Base-by-base conservation (phyloP, 495 filamentous ascomycete genomes). In the Daldinia loculata region DNA sequence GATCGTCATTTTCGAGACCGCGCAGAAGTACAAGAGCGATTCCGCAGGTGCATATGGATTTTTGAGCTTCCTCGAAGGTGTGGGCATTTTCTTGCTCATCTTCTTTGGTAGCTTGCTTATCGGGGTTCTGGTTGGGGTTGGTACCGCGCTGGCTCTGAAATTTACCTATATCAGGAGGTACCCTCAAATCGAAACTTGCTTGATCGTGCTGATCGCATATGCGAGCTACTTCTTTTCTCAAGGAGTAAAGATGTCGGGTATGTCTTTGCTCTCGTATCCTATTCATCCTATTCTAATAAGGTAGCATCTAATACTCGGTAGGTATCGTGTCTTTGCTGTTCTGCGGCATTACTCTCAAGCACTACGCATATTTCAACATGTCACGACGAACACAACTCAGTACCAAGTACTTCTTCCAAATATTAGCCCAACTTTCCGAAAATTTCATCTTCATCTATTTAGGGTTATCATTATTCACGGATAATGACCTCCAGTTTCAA, bases 371-470 rank as follows among this genome's bases (percentile, higher is more conserved):
- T 83, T 98, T 97, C 84, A 99, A 99, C 82, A 99, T 99, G 95
- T 99, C 95, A 30, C 90, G 95, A 48, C 91, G 95, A 48, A 97
- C 96, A 22, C 95, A 99, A 76, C 87, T 99, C 73, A 98, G 95
- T 17, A 99, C 96, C 60, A 99, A 99, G 78, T 99, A 97, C 81
- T 86, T 97, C 27, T 99, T 99, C 83, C 92, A 95, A 79, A 90
- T 97, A 56, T 89, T 96, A 65, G 92, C 96, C 5, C 96, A 98
- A 79, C 83, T 99, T 39, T 95, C 94, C 0, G 95, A 99, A 82
- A 99, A 99, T 80, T 99, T 99, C 71, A 99, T 99, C 75, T 99
- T 99, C 83, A 99, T 99, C 79, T 99, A 98, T 76, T 88, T 99
- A 2, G 95, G 95, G 0, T 84, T 99, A 14, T 94, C 95, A 1